Percentiles rank a stretch among this genome's conserved stretches.
Evolutionary conservation across 148 eudicot genomes (phyloP).

Genomic region (Cornus florida): DNA sequence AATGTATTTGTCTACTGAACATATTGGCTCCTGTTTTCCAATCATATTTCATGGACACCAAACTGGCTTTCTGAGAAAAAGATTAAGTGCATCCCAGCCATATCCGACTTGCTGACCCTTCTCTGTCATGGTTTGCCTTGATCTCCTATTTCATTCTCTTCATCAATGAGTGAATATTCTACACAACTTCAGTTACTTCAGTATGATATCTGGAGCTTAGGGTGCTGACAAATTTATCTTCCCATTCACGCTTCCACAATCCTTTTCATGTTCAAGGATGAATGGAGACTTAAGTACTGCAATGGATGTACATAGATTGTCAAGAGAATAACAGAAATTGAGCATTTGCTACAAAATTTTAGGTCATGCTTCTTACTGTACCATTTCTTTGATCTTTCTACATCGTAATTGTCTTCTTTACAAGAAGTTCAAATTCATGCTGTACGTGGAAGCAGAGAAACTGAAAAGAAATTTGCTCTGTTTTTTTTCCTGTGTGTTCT

Average conservation of each 20-base stretch:
- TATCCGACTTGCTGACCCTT: slow-evolving; percentile 56
- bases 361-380: slow-evolving; percentile 35
- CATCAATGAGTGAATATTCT: slow-evolving; percentile 40
- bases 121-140: slow-evolving; percentile 40
- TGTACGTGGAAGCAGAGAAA: not conserved
- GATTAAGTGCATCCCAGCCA: slow-evolving; percentile 61
- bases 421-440: not conserved
- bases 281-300: slow-evolving; percentile 50
- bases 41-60: slow-evolving; percentile 44
- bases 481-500: not conserved
- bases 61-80: slow-evolving; percentile 79
- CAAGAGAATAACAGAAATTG: slow-evolving; percentile 40
- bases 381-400: not conserved
- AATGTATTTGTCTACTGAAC: slow-evolving; percentile 44
- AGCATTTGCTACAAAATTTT: slow-evolving; percentile 54
- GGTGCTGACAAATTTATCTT: slow-evolving; percentile 29
- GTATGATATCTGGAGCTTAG: slow-evolving; percentile 38
- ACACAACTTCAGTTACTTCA: slow-evolving; percentile 21
- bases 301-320: slow-evolving; percentile 51
- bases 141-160: slow-evolving; percentile 41
- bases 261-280: slow-evolving; percentile 34
- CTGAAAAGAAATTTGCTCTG: not conserved
- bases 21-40: slow-evolving; percentile 24
- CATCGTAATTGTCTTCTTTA: not conserved
- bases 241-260: slow-evolving; percentile 35